Evolutionary conservation across 2,329 filamentous ascomycete genomes (phyloP).

Genomic region (Dactylellina cionopaga): DNA sequence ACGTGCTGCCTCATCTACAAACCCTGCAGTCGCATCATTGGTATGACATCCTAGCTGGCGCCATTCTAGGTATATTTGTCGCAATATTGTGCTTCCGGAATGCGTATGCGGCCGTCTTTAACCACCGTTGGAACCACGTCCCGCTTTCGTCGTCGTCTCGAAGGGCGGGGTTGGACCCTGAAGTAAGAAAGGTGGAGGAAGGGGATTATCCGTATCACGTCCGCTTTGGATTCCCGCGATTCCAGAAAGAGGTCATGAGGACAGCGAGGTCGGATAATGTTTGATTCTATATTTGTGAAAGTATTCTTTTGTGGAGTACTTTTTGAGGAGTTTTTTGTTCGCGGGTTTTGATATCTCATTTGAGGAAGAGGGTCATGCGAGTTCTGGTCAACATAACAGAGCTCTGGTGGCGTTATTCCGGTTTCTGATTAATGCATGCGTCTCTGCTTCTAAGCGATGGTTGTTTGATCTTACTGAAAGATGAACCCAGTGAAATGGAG

Average conservation of each 20-base stretch:
- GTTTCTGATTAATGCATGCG: slow-evolving; percentile 5
- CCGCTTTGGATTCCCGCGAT: slow-evolving; percentile 17
- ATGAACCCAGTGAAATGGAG: too few relatives aligned
- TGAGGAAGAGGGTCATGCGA: slow-evolving; percentile 17
- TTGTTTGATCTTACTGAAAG: too few relatives aligned
- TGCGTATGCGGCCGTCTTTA: slow-evolving; percentile 20
- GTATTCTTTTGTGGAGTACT: slow-evolving; percentile 12
- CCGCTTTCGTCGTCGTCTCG: slow-evolving; percentile 28
- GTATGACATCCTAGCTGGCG: slow-evolving; percentile 28
- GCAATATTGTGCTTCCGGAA: slow-evolving; percentile 31
- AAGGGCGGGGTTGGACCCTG: not conserved
- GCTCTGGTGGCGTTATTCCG: slow-evolving; percentile 5
- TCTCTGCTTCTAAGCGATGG: too few relatives aligned
- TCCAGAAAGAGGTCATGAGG: not conserved
- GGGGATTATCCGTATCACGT: slow-evolving; percentile 9
- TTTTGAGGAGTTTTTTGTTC: slow-evolving; percentile 13
- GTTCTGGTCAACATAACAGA: not conserved
- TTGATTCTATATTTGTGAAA: not conserved
- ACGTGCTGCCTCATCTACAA: not conserved
- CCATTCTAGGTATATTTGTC: slow-evolving; percentile 24
- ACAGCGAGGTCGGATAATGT: not conserved
- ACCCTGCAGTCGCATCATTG: slow-evolving; percentile 41
- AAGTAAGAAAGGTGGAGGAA: not conserved
- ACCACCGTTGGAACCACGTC: slow-evolving; percentile 22
- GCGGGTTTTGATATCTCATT: slow-evolving; percentile 3